Evolutionary conservation across 768 basidiomycete species (phyloP).

Genomic region (Leccinum longicurvipes): DNA sequence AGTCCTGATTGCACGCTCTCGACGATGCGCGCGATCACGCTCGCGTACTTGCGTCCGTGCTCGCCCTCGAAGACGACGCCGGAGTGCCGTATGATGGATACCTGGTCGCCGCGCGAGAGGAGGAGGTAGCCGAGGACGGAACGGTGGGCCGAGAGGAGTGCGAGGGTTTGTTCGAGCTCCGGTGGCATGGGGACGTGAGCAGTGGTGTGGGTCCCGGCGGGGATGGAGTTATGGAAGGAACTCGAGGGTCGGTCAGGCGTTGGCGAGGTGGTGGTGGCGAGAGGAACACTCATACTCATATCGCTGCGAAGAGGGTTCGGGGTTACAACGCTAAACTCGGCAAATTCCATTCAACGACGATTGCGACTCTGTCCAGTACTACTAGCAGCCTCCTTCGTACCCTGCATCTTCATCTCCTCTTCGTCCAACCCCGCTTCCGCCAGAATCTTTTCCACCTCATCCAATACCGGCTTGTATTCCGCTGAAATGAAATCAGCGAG

Average conservation of each 20-base stretch:
- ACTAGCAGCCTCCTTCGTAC: slow-evolving; percentile 38
- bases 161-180: slow-evolving; percentile 80
- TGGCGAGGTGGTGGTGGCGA: not conserved
- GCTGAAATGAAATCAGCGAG: slow-evolving; percentile 34
- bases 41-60: slow-evolving; percentile 72
- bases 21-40: slow-evolving; percentile 70
- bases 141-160: slow-evolving; percentile 73
- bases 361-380: slow-evolving; percentile 52
- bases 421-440: slow-evolving; percentile 83
- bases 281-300: slow-evolving; percentile 17
- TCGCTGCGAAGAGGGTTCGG: too few relatives aligned
- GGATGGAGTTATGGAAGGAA: slow-evolving; percentile 2
- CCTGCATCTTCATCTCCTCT: slow-evolving; percentile 68
- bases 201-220: slow-evolving; percentile 14
- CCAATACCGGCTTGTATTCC: slow-evolving; percentile 77
- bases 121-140: slow-evolving; percentile 87
- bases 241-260: slow-evolving; percentile 5
- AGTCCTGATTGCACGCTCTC: slow-evolving; percentile 75
- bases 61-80: slow-evolving; percentile 87
- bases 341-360: slow-evolving; percentile 38
- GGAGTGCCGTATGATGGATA: slow-evolving; percentile 79
- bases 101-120: slow-evolving; percentile 66
- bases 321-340: too few relatives aligned
- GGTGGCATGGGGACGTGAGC: slow-evolving; percentile 46
- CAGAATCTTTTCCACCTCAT: slow-evolving; percentile 80